Evolutionary conservation across 2,329 filamentous ascomycete species (phyloP), one percentile per base, ranked within the genome.

Genomic region (Stagonosporopsis cucurbitacearum): DNA sequence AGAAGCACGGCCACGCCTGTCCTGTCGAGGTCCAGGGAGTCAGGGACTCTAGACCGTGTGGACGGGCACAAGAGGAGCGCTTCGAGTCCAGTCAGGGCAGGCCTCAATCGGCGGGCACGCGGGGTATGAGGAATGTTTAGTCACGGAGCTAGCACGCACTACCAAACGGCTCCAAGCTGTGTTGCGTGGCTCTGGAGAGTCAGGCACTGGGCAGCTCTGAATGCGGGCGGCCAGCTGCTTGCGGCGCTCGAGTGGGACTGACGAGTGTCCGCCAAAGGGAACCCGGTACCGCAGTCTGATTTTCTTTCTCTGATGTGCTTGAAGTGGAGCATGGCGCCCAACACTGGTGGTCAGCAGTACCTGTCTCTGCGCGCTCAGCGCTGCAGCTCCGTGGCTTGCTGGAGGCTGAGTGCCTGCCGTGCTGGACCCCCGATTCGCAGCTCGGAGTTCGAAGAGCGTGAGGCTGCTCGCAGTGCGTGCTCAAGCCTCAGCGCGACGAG

Each of bases 401-500:
- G 26, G 46, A 50, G 42, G 53, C 47, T 43, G 47, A 50, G 35
- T 50, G 28, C 35, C 22, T 50, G 28, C 35, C 22, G 15, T 50
- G 53, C 35, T 42, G 46, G 45, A 35, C 13, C 30, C 26, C 13
- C n/a, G n/a, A 44, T 28, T 36, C 39, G 19, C 15, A 39, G 45
- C 35, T 50, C 52, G 52, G 41, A 30, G 28, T 28, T 23, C 39
- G 51, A 30, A 30, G 54, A 50, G 53, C 44, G 54, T 46, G 42
- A 55, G 57, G 53, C 58, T 61, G 58, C 58, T 61, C 53, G 54
- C n/a, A n/a, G n/a, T n/a, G n/a, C n/a, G n/a, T n/a, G n/a, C n/a
- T n/a, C n/a, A n/a, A n/a, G n/a, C n/a, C n/a, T n/a, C n/a, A n/a
- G 36, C 40, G 17, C 48, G 51, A 25, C 54, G 49, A 25, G 54